These are phyloP conservation scores for Clonostachys rosea DNA, from an alignment of 2,329 filamentous ascomycete genomes.

Conservation along the genomic window DNA sequence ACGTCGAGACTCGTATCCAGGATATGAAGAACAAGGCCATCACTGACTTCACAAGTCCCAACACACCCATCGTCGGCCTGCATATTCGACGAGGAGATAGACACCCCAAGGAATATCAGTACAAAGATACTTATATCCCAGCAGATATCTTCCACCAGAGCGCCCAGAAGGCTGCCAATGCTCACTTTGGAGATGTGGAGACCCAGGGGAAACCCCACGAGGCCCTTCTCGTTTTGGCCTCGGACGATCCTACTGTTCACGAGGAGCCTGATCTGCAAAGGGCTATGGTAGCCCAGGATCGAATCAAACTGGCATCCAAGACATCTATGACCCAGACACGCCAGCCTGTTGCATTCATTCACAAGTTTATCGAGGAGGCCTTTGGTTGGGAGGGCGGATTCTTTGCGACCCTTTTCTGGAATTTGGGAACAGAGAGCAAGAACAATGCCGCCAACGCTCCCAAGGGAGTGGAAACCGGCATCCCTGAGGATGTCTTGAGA, in stretches of 20 bases:
- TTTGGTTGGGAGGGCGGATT: slow-evolving; percentile 89
- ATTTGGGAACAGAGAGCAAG: slow-evolving; percentile 51
- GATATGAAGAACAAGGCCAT: slow-evolving; percentile 46
- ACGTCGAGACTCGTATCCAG: slow-evolving; percentile 55
- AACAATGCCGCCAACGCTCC: slow-evolving; percentile 29
- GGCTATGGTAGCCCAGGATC: slow-evolving; percentile 63
- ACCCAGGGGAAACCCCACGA: slow-evolving; percentile 33
- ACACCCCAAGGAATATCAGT: slow-evolving; percentile 73
- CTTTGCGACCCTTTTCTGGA: slow-evolving; percentile 78
- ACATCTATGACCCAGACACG: slow-evolving; percentile 32
- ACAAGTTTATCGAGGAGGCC: slow-evolving; percentile 49
- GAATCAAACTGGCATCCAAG: slow-evolving; percentile 71
- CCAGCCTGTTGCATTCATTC: slow-evolving; percentile 20
- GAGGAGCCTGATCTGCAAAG: slow-evolving; percentile 58
- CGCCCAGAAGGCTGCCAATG: slow-evolving; percentile 47
- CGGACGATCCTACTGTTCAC: slow-evolving; percentile 77
- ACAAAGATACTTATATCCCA: slow-evolving; percentile 73
- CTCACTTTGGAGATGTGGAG: slow-evolving; percentile 17
- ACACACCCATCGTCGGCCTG: slow-evolving; percentile 52
- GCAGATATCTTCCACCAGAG: slow-evolving; percentile 60
- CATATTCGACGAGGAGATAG: slow-evolving; percentile 79
- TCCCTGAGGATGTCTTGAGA: slow-evolving; percentile 14
- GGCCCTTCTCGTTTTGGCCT: slow-evolving; percentile 54
- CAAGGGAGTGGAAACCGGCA: slow-evolving; percentile 12
- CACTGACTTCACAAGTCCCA: slow-evolving; percentile 30